These are phyloP conservation scores for Hypholoma fasciculare DNA, from an alignment of 768 basidiomycete species.

Conservation along the genomic window DNA sequence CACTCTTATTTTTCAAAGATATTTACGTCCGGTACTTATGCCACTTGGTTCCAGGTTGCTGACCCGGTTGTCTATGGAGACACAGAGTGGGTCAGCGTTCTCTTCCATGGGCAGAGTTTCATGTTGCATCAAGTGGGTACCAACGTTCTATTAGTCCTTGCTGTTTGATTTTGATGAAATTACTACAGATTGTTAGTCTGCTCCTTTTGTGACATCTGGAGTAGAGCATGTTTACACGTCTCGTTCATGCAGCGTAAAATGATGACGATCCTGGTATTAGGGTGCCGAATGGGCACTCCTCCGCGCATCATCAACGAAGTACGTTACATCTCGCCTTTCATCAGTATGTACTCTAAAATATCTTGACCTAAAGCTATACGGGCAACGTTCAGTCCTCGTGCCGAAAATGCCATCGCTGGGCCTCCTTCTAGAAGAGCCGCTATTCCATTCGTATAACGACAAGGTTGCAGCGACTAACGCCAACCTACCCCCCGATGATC, in stretches of 20 bases:
- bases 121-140: slow-evolving; percentile 94
- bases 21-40: background rate
- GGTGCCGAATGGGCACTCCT: slow-evolving; percentile 76
- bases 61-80: slow-evolving; percentile 90
- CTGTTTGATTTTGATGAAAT: background rate
- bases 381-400: slow-evolving; percentile 73
- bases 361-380: slow-evolving; percentile 58
- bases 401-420: slow-evolving; percentile 98
- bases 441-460: slow-evolving; percentile 77
- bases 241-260: slow-evolving; percentile 80
- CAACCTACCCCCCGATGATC: slow-evolving; percentile 50
- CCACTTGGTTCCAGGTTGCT: slow-evolving; percentile 49
- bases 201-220: background rate
- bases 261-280: slow-evolving; percentile 85
- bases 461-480: slow-evolving; percentile 51
- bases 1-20: background rate
- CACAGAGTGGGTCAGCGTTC: slow-evolving; percentile 93
- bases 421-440: slow-evolving; percentile 84
- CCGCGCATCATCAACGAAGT: slow-evolving; percentile 75
- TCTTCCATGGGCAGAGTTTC: slow-evolving; percentile 96
- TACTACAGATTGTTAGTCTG: slow-evolving; percentile 46
- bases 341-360: background rate
- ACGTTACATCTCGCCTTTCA: background rate
- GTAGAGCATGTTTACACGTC: slow-evolving; percentile 13
- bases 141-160: slow-evolving; percentile 2